Base-by-base conservation (phyloP, 108 stramenopile species). In the Fistulifera solaris region DNA sequence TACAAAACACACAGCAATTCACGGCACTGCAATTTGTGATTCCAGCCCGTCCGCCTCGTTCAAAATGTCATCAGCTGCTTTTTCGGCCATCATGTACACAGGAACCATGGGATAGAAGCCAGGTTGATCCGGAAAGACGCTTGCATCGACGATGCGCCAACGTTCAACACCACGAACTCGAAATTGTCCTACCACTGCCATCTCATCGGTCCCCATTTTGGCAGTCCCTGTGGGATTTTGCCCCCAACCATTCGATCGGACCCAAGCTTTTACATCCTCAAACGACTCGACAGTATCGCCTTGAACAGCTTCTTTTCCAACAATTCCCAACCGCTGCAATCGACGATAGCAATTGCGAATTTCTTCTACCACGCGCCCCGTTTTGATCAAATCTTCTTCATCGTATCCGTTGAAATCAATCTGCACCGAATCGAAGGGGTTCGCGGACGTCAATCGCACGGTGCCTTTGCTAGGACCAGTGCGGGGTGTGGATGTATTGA, bases 61-160 rank as follows among this genome's bases (percentile, higher is more conserved):
- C 31, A 35, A 35, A 6, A 35, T 35, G 8, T 35, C 31, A 35
- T 35, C 31, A 8, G 31, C 31, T 8, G 31, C 31, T 8, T 35
- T 35, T 35, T 35, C 31, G 6, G 31, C 31, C 31, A 35, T 35
- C 31, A 35, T 35, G 31, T 35, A 14, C 38, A 21, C 7, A 11
- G 44, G 21, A 45, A 21, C 44, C 44, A 21, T 21, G 44, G 44
- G 26, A 52, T 84, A 72, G 2, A 84, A 52, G 51, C 59, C 78
- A 42, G 84, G 83, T 35, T 35, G 31, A 35, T 27, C 47, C 13
- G 66, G 71, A 40, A 63, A 59, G 38, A 67, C 41, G 28, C 56
- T 59, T 6, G 70, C 70, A 58, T 76, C 75, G 12, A 58, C 70
- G 6, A 76, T 57, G 19, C 75, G 48, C 21, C 70, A 38, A 19